Evolutionary conservation across 2,329 filamentous ascomycete species (phyloP).

Genomic region (Colletotrichum orchidophilum): DNA sequence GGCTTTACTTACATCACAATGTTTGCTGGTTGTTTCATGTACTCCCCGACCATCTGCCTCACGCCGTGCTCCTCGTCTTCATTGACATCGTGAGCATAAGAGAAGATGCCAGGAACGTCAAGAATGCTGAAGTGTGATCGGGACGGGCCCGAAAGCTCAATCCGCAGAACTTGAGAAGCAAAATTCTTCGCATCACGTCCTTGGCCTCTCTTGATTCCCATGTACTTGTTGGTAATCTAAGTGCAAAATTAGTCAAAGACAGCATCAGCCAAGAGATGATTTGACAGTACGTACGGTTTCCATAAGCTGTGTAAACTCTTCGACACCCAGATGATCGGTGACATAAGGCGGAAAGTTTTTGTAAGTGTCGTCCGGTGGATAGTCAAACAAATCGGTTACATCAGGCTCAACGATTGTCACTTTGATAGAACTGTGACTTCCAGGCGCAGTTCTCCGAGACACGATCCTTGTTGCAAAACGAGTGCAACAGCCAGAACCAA

Average conservation of each 20-base stretch:
- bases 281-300: conserved; percentile 38
- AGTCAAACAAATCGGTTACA: conserved; percentile 36
- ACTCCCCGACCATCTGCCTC: conserved; percentile 44
- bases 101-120: conserved; percentile 47
- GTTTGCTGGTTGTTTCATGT: conserved; percentile 47
- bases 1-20: conserved; percentile 47
- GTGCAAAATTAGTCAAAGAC: neutral
- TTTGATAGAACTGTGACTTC: conserved; percentile 40
- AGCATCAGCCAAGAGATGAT: accelerated
- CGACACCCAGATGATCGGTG: conserved; percentile 39
- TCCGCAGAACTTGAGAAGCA: conserved; percentile 46
- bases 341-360: conserved; percentile 36
- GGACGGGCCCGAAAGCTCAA: conserved; percentile 48
- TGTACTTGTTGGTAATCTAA: conserved; percentile 42
- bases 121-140: conserved; percentile 49
- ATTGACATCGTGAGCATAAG: conserved; percentile 38
- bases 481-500: conserved; percentile 44
- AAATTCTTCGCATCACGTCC: conserved; percentile 44
- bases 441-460: conserved; percentile 44
- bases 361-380: conserved; percentile 30
- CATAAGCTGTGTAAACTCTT: conserved; percentile 43
- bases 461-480: conserved; percentile 49
- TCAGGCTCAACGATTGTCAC: conserved; percentile 44
- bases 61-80: conserved; percentile 42
- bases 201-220: conserved; percentile 42